phyloP scores from a whole-genome alignment of 2,329 filamentous ascomycete genomes.

The Colletotrichum costaricense region DNA sequence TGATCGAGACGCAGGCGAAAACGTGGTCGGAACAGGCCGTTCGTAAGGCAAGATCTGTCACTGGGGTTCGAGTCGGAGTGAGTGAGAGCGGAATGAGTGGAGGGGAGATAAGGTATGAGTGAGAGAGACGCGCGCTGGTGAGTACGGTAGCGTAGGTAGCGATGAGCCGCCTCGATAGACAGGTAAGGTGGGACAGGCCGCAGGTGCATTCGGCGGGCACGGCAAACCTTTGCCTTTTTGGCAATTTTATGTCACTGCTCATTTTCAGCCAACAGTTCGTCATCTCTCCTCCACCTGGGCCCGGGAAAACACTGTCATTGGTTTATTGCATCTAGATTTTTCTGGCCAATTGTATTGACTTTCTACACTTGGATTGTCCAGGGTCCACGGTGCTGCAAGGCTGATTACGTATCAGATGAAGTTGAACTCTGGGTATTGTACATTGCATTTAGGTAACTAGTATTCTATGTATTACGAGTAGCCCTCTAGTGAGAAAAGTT shows the following conservation, averaged over 20 bases:
- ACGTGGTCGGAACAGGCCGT: conserved; percentile 21
- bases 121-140: background rate
- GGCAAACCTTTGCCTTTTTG: conserved; percentile 27
- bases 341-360: conserved; percentile 19
- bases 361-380: background rate
- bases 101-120: background rate
- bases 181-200: background rate
- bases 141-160: too few species aligned
- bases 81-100: background rate
- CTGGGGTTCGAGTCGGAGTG: background rate
- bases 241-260: conserved; percentile 31
- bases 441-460: conserved; percentile 9
- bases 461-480: background rate
- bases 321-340: conserved; percentile 16
- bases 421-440: background rate
- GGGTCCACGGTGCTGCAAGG: conserved; percentile 7
- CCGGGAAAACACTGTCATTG: conserved; percentile 22
- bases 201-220: background rate
- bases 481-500: background rate
- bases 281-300: conserved; percentile 36
- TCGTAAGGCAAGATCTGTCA: conserved; percentile 7
- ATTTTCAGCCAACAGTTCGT: conserved; percentile 36
- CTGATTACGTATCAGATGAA: conserved; percentile 24
- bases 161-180: conserved; percentile 5
- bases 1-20: conserved; percentile 8